These are phyloP conservation scores for Eimeria praecox DNA, from an alignment of 169 alveolate genomes.

Conservation along the genomic window DNA sequence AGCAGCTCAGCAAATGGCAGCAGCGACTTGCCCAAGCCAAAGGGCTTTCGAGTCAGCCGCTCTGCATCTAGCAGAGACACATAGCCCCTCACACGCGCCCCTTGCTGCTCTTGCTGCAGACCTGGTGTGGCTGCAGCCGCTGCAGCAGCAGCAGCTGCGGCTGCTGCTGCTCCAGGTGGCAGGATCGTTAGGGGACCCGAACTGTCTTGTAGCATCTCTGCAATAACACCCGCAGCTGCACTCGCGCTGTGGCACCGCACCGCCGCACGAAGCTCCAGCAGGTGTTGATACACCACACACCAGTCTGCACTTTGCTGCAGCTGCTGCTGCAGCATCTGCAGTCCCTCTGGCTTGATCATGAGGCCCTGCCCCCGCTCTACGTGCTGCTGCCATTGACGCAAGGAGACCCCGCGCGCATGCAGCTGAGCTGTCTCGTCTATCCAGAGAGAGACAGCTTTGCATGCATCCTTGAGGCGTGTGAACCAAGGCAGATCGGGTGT, in stretches of 20 bases:
- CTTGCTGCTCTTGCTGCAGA: conserved; percentile 48
- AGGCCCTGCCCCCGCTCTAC: conserved; percentile 72
- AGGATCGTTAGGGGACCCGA: conserved; percentile 64
- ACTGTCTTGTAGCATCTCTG: conserved; percentile 67
- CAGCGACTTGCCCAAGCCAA: conserved; percentile 75
- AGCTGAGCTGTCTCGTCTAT: conserved; percentile 59
- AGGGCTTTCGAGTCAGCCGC: conserved; percentile 70
- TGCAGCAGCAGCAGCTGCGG: conserved; percentile 49
- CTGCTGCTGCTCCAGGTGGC: conserved; percentile 68
- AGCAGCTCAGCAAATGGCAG: conserved; percentile 68
- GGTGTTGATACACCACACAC: conserved; percentile 72
- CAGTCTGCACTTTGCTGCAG: conserved; percentile 80
- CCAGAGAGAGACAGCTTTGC: conserved; percentile 71
- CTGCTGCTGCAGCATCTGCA: conserved; percentile 79
- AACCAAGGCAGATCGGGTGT: conserved; percentile 80
- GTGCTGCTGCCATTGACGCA: conserved; percentile 82
- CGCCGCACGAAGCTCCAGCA: conserved; percentile 76
- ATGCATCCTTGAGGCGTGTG: conserved; percentile 77
- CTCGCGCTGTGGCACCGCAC: conserved; percentile 75
- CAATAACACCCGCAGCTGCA: conserved; percentile 70
- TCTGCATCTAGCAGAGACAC: conserved; percentile 75
- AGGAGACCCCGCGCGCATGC: conserved; percentile 64
- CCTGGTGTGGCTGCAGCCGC: conserved; percentile 33
- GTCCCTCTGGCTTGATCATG: conserved; percentile 59
- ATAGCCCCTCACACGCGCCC: conserved; percentile 55